Percentiles rank a stretch among this genome's conserved stretches.
phyloP scores from a whole-genome alignment of 345 rosid species.

The Viola odorata region DNA sequence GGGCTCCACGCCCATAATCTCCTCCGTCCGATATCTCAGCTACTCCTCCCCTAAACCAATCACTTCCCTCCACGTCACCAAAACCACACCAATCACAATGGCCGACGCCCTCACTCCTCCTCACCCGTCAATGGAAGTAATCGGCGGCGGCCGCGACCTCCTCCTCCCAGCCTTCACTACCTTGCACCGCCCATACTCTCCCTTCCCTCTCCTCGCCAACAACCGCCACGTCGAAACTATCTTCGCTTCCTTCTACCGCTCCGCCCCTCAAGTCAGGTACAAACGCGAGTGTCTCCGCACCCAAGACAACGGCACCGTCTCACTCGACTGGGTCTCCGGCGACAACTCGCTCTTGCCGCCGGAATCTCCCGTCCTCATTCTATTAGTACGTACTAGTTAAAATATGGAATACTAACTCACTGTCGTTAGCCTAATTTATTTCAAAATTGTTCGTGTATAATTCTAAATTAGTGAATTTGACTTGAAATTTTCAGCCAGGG shows the following conservation, averaged over 20 bases:
- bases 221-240: slow-evolving; percentile 64
- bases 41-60: slow-evolving; percentile 13
- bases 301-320: slow-evolving; percentile 43
- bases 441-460: background rate
- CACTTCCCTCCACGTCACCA: slow-evolving; percentile 24
- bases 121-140: slow-evolving; percentile 66
- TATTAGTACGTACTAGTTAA: slow-evolving; percentile 40
- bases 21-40: background rate
- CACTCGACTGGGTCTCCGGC: slow-evolving; percentile 68
- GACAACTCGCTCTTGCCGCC: slow-evolving; percentile 38
- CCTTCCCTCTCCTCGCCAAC: slow-evolving; percentile 49
- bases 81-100: slow-evolving; percentile 26
- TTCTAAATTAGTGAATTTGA: background rate
- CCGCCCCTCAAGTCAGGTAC: slow-evolving; percentile 33
- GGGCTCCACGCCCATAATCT: background rate
- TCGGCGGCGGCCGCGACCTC: slow-evolving; percentile 56
- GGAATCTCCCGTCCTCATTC: slow-evolving; percentile 65
- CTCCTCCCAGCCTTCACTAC: slow-evolving; percentile 50
- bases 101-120: slow-evolving; percentile 8
- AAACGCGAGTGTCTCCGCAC: slow-evolving; percentile 55
- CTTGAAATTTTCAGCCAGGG: slow-evolving; percentile 57
- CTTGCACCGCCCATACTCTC: slow-evolving; percentile 42
- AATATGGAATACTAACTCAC: too few species aligned
- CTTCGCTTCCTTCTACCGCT: slow-evolving; percentile 49
- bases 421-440: background rate